Percentiles rank a stretch among this genome's conserved stretches.
These are phyloP conservation scores for Moricandia arvensis DNA, from an alignment of 345 rosid species.

Conservation along the genomic window DNA sequence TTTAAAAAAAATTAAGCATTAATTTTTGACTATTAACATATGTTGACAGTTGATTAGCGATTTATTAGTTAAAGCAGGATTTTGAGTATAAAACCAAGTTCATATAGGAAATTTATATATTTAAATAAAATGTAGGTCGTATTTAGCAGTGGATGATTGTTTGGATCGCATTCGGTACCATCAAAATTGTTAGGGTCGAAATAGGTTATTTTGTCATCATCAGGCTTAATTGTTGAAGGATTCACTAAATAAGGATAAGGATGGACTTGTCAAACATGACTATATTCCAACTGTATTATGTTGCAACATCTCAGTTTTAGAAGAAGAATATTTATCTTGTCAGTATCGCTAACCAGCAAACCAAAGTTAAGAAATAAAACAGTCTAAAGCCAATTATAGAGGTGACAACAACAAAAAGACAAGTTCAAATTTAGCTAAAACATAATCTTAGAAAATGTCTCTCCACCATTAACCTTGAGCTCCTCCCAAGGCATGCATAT, in stretches of 20 bases:
- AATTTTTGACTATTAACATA: too few relatives aligned
- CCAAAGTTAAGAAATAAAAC: conserved; percentile 10
- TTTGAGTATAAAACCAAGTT: too few relatives aligned
- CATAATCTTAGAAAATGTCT: conserved; percentile 18
- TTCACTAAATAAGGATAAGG: conserved; percentile 1
- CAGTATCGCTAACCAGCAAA: background rate
- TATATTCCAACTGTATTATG: background rate
- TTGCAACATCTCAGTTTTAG: conserved; percentile 5
- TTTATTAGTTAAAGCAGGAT: too few relatives aligned
- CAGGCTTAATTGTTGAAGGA: background rate
- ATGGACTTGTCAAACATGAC: background rate
- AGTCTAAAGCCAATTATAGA: conserved; percentile 30
- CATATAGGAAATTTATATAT: too few relatives aligned
- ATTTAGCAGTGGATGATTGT: too few relatives aligned
- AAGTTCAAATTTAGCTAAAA: conserved; percentile 32
- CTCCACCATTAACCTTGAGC: conserved; percentile 25
- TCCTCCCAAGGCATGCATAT: conserved; percentile 15
- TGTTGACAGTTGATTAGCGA: too few relatives aligned
- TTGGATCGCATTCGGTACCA: too few relatives aligned
- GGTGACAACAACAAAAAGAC: conserved; percentile 9
- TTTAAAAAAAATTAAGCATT: too few relatives aligned
- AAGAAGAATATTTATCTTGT: background rate
- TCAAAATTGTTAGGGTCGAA: too few relatives aligned
- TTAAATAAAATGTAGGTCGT: too few relatives aligned
- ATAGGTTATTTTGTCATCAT: background rate